A percentile compares a stretch with the other conserved stretches of the same genome.
These are phyloP conservation scores for Salix udensis DNA, from an alignment of 345 rosid genomes.

Conservation along the genomic window DNA sequence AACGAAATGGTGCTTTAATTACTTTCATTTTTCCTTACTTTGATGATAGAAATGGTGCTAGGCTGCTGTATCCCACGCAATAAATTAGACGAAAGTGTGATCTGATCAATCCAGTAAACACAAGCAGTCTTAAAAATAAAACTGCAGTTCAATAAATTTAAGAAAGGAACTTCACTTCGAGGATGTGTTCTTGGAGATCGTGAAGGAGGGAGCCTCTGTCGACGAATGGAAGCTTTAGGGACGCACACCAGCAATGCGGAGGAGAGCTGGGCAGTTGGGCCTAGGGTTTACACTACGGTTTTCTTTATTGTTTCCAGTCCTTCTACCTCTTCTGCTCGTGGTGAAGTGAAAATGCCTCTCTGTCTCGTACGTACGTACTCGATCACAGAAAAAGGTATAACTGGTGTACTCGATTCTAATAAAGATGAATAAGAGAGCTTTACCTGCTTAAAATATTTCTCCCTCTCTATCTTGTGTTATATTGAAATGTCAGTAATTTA, in stretches of 20 bases:
- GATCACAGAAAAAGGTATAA: not conserved
- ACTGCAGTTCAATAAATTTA: not conserved
- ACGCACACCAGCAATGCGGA: conserved; percentile 49
- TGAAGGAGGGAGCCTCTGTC: conserved; percentile 58
- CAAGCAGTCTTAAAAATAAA: not conserved
- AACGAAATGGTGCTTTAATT: not conserved
- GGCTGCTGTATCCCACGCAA: not conserved
- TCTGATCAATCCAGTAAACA: not conserved
- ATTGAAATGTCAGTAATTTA: not conserved
- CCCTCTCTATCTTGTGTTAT: not conserved
- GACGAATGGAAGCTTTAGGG: conserved; percentile 49
- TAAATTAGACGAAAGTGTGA: not conserved
- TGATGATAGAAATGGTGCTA: not conserved
- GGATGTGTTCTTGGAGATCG: conserved; percentile 25
- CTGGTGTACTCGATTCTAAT: no score
- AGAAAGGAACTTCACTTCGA: conserved; percentile 43
- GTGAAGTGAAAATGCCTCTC: not conserved
- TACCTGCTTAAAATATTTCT: not conserved
- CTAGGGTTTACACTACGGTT: conserved; percentile 59
- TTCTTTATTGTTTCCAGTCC: conserved; percentile 33
- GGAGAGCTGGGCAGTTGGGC: conserved; percentile 67
- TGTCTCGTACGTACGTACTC: not conserved
- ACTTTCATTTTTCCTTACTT: not conserved
- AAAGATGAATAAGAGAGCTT: not conserved
- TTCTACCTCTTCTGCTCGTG: conserved; percentile 22